These are phyloP conservation scores for Beauveria caledonica DNA, from an alignment of 2,329 filamentous ascomycete species.

Conservation along the genomic window DNA sequence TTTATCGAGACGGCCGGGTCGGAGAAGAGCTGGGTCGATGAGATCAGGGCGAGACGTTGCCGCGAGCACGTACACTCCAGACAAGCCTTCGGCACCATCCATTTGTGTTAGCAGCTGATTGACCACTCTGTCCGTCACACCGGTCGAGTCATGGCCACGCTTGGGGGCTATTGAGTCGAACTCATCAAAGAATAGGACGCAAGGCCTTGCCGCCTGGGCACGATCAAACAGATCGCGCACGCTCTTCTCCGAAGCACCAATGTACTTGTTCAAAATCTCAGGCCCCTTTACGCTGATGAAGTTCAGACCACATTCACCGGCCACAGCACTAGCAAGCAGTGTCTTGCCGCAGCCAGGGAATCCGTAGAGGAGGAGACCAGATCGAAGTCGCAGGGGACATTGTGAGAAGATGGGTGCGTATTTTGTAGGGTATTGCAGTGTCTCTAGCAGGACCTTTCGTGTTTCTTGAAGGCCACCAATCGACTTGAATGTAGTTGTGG, in stretches of 20 bases:
- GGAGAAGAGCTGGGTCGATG: constrained; percentile 86
- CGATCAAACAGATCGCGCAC: constrained; percentile 93
- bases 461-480: constrained; percentile 86
- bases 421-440: constrained; percentile 91
- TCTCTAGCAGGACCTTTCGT: constrained; percentile 85
- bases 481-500: constrained; percentile 82
- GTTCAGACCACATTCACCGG: constrained; percentile 93
- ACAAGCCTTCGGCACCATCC: constrained; percentile 93
- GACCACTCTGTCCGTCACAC: constrained; percentile 96
- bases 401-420: constrained; percentile 97
- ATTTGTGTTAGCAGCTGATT: constrained; percentile 98
- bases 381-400: constrained; percentile 88
- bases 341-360: constrained; percentile 97
- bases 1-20: constrained; percentile 90
- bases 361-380: constrained; percentile 85
- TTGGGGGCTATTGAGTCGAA: constrained; percentile 98
- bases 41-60: constrained; percentile 89
- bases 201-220: constrained; percentile 82
- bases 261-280: constrained; percentile 98
- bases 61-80: constrained; percentile 91
- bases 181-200: constrained; percentile 96
- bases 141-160: constrained; percentile 90
- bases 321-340: constrained; percentile 89
- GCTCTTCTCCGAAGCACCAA: constrained; percentile 92
- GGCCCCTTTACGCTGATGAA: constrained; percentile 98